Base-by-base conservation (phyloP, 2,329 filamentous ascomycete species). In the Xylariaceae sp. region DNA sequence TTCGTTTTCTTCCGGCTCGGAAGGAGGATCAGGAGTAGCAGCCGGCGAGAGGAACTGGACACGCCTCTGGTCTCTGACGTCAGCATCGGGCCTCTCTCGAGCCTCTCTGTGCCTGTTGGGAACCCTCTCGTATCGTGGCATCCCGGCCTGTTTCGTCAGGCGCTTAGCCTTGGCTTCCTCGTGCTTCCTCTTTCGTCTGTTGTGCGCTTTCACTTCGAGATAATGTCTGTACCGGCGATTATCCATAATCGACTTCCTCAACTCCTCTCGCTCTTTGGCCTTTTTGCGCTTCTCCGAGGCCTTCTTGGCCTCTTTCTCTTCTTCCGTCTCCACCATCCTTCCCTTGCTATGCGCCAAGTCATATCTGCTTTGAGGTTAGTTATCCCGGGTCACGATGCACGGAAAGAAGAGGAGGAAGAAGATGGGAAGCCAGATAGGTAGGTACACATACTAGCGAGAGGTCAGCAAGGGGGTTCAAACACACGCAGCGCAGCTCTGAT, bases 311-410 rank as follows among this genome's bases (percentile, higher is more conserved):
- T 67, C 63, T 36, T 63, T 64, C 34, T 57, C 53, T 63, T 67
- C 56, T 73, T 67, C 67, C 73, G 74, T 45, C 68, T 61, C 38
- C 63, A 66, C 19, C 68, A 64, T 2, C 69, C 64, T 43, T 73
- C 72, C 75, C 56, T 79, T 79, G 60, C 67, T 71, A 50, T 81
- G 76, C 0, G 76, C 76, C 5, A 79, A 51, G 49, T 81, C 76
- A 43, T 81, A 80, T 0, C 75, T 70, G 27, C 69, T 66, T 2
- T 75, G 76, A 5, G 79, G 71, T 26, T 74, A 70, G 1, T 72
- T 67, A 2, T 78, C 69, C 9, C 61, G 60, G 51, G 73, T 73
- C 16, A 80, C 68, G 1, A 81, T 72, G 1, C 77, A 70, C 48
- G 80, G 76, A 12, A 77, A 62, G 0, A 73, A 73, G 8, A 63